phyloP scores from a whole-genome alignment of 2,329 filamentous ascomycete genomes.

The Diaporthe sp. region DNA sequence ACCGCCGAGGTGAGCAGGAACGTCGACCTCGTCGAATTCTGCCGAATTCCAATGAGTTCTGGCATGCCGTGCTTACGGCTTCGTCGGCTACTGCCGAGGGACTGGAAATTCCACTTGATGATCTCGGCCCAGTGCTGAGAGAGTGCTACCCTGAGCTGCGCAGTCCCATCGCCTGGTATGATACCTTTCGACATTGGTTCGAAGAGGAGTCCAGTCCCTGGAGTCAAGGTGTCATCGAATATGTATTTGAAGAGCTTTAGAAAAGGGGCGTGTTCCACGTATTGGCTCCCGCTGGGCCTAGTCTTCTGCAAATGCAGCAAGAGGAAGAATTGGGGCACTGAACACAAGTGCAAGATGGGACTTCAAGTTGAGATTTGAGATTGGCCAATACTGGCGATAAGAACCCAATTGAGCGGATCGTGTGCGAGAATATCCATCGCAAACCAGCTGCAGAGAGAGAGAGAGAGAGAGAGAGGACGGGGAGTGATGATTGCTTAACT shows the following conservation, averaged over 20 bases:
- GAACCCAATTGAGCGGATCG: not conserved
- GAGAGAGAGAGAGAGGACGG: not conserved
- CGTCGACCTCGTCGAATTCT: not conserved
- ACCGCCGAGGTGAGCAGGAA: not conserved
- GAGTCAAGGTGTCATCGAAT: not conserved
- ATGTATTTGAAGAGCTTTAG: not conserved
- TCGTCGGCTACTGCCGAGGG: not conserved
- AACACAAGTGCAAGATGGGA: not conserved
- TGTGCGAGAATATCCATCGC: not conserved
- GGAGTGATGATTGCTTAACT: not conserved
- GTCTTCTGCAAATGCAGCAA: not conserved
- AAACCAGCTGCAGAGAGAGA: not conserved
- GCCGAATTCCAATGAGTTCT: not conserved
- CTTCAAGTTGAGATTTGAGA: not conserved
- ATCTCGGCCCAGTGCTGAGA: not conserved
- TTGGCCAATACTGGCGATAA: too few species aligned
- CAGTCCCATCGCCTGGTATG: not conserved
- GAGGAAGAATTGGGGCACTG: too few species aligned
- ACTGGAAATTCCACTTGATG: fast-evolving
- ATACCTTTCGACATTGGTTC: not conserved
- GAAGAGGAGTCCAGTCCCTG: not conserved
- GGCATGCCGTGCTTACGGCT: not conserved
- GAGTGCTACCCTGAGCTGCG: not conserved
- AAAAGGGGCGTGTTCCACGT: not conserved
- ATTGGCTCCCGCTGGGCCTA: not conserved